These are phyloP conservation scores for Triglochin maritima DNA, from an alignment of 106 monocot species.

Conservation along the genomic window DNA sequence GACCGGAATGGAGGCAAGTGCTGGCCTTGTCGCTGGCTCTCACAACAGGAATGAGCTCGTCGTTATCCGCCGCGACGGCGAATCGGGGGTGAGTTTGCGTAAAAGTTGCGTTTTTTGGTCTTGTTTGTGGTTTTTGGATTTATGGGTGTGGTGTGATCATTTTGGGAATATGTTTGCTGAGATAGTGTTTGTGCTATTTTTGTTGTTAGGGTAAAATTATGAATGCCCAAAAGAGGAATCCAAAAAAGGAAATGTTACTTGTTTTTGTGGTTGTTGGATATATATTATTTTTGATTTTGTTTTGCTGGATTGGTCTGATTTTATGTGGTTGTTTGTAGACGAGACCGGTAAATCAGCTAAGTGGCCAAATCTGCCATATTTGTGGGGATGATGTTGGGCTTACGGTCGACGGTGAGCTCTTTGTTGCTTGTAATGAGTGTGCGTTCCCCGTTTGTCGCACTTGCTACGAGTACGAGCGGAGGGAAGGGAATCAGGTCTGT, in stretches of 20 bases:
- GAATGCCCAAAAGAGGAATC: no score
- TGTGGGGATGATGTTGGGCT: conserved; percentile 94
- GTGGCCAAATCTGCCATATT: conserved; percentile 92
- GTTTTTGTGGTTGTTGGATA: not conserved
- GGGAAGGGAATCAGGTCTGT: conserved; percentile 86
- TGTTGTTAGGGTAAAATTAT: not conserved
- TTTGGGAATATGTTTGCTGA: not conserved
- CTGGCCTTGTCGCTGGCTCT: conserved; percentile 61
- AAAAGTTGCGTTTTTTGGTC: not conserved
- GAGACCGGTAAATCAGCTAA: conserved; percentile 59
- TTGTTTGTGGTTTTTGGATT: not conserved
- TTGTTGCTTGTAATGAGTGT: conserved; percentile 94
- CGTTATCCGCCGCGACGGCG: conserved; percentile 77
- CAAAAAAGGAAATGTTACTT: no score
- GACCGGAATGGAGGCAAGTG: conserved; percentile 20
- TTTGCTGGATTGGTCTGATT: not conserved
- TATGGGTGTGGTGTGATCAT: no score
- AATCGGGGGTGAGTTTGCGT: conserved; percentile 14
- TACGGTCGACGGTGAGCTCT: conserved; percentile 64
- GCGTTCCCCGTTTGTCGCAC: conserved; percentile 77
- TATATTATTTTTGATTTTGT: not conserved
- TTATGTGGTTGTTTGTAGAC: conserved; percentile 33
- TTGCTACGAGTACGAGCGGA: conserved; percentile 89
- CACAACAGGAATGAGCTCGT: conserved; percentile 94
- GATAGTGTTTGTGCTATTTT: not conserved